Base-by-base conservation (phyloP, 495 filamentous ascomycete genomes). In the Halenospora varia region DNA sequence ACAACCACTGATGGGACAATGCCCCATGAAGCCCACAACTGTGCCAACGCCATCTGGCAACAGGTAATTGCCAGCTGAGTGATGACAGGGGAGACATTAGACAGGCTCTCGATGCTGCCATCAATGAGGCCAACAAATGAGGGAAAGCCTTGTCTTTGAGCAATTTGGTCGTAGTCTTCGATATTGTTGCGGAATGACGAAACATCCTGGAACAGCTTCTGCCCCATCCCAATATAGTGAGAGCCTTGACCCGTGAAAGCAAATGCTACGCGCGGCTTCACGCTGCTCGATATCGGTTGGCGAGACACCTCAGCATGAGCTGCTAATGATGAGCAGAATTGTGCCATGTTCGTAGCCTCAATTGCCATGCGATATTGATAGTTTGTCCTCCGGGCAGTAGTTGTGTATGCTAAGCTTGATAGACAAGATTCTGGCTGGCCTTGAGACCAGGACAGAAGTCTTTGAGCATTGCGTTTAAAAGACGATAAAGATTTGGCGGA, bases 41-140 rank as follows among this genome's bases (percentile, higher is more conserved):
- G 84, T 23, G 88, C 84, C 41, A 96, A 75, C 4, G 92, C 90
- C 79, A 96, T 93, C 69, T 96, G 87, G 55, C 92, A 79, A 60
- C 83, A 88, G 18, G 80, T 81, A 23, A 90, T 78, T 41, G 88
- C 89, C 23, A 95, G 76, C 67, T 96, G 91, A 3, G 88, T 82
- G 22, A 90, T 78, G 22, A 90, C 78, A 1, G 89, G 88, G 17
- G 87, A 84, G 20, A 91, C 71, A 41, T 81, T 74, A 47, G 79
- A 70, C 10, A 81, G 74, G 45, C 79, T 74, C 0, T 72, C 65
- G 49, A 79, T 77, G 50, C 68, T 83, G 20, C 83, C 82, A 51
- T 85, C 78, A 23, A 96, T 75, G 10, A 90, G 74, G 8, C 81
- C 74, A 11, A 87, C 59, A 67, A 89, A 83, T 0, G 85, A 84